These are phyloP conservation scores for Podospora pseudocomata DNA, from an alignment of 495 filamentous ascomycete genomes.

Conservation along the genomic window DNA sequence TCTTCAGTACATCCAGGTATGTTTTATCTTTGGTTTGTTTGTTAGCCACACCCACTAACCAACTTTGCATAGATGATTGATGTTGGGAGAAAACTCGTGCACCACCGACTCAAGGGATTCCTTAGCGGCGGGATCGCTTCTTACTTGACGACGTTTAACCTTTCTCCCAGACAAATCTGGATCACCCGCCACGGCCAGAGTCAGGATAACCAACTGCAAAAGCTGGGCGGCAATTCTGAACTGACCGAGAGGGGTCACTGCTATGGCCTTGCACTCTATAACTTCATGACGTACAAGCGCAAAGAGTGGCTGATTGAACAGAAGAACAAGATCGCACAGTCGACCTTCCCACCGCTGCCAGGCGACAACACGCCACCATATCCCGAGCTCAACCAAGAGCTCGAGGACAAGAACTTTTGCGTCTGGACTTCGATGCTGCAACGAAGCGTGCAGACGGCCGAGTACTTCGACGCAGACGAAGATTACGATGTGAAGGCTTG, in stretches of 20 bases:
- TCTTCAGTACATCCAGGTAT: slow-evolving; percentile 82
- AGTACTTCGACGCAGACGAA: slow-evolving; percentile 87
- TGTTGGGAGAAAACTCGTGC: slow-evolving; percentile 88
- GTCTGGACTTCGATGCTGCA: slow-evolving; percentile 98
- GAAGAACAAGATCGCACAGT: slow-evolving; percentile 62
- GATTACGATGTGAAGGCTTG: slow-evolving; percentile 96
- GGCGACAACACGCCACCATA: slow-evolving; percentile 94
- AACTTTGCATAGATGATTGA: slow-evolving; percentile 73
- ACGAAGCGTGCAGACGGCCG: slow-evolving; percentile 76
- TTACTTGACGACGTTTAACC: slow-evolving; percentile 92
- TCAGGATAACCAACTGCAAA: slow-evolving; percentile 70
- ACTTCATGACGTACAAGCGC: slow-evolving; percentile 72
- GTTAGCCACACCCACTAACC: not conserved
- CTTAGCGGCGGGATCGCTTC: slow-evolving; percentile 85
- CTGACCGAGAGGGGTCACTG: slow-evolving; percentile 68
- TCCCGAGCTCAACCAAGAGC: slow-evolving; percentile 66
- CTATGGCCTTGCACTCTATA: slow-evolving; percentile 69
- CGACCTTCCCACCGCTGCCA: slow-evolving; percentile 74
- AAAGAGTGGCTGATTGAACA: slow-evolving; percentile 74
- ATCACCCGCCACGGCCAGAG: slow-evolving; percentile 92
- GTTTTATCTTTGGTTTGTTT: slow-evolving; percentile 4
- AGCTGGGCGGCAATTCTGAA: slow-evolving; percentile 80
- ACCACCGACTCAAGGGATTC: slow-evolving; percentile 87
- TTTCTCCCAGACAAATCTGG: slow-evolving; percentile 94
- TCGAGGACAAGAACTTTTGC: slow-evolving; percentile 83